Evolutionary conservation across 805 yeast genomes (phyloP), one percentile per base, ranked within the genome.

Genomic region (Wickerhamiella alocasiicola): DNA sequence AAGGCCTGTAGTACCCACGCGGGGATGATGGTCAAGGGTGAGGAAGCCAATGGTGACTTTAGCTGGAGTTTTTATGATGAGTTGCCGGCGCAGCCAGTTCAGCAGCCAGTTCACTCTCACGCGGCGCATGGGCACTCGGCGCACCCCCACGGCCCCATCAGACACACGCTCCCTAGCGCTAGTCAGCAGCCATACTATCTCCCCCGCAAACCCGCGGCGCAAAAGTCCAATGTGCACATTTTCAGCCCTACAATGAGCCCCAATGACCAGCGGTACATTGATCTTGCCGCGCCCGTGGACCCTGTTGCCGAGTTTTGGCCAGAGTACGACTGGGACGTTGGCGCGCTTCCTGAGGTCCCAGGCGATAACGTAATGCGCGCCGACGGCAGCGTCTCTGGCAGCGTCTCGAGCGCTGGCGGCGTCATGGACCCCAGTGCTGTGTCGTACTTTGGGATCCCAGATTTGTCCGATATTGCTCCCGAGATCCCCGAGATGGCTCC

Each of bases 181-280:
- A 7, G 9, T 7, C 26, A 23, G 26, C n/a, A 25, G 4, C 27
- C 36, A 6, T 32, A 32, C 26, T 13, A 20, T 17, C 17, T 20
- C 12, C 36, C 36, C 5, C 18, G 24, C 15, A 32, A 32, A 13
- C 26, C 4, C 7, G n/a, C n/a, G 12, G 23, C n/a, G 7, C 36
- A 31, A 15, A 18, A 18, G 15, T 17, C 11, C 9, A 19, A 18
- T 13, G 36, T 32, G 5, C 36, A 32, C 9, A 32, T 32, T 32
- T 32, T 32, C 26, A 17, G 24, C 12, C 36, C 36, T 6, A 21
- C 36, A 11, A 9, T 21, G 26, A 32, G 36, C 36, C 24, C 36
- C 6, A 9, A 13, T 7, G 36, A 32, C 17, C 36, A n/a, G 26
- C 26, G 36, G 4, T 32, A 9, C 9, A n/a, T n/a, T n/a, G n/a